These are phyloP conservation scores for Senecio squalidus DNA, from an alignment of 140 eudicot species.

Conservation along the genomic window DNA sequence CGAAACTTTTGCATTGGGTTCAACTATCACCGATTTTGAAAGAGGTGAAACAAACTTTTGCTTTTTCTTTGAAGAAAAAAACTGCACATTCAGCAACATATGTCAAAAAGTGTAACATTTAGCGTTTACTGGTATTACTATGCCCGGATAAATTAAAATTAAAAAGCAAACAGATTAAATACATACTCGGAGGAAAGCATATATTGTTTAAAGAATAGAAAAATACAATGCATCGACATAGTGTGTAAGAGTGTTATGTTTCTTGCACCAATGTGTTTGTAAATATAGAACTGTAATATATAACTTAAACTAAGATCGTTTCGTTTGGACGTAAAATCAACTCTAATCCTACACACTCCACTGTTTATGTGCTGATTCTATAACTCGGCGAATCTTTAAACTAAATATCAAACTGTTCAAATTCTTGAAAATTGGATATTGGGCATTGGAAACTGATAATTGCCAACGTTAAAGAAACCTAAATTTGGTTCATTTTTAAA, in stretches of 20 bases:
- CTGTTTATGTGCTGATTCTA: background rate
- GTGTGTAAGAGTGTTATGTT: background rate
- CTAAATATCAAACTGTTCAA: background rate
- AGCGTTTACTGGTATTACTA: no score
- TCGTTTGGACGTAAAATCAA: background rate
- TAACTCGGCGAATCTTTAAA: background rate
- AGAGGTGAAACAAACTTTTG: conserved; percentile 49
- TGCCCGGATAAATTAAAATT: background rate
- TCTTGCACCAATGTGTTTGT: background rate
- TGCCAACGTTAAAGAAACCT: no score
- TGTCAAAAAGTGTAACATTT: no score
- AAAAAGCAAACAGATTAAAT: background rate
- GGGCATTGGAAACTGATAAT: no score
- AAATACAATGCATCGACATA: background rate
- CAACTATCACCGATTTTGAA: conserved; percentile 40
- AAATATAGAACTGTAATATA: background rate
- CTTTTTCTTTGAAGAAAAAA: conserved; percentile 81
- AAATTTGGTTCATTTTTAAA: no score
- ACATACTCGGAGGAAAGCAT: background rate
- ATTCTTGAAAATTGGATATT: no score
- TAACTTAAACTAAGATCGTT: background rate
- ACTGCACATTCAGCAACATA: conserved; percentile 42
- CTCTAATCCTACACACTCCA: no score
- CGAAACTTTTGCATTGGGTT: conserved; percentile 40
- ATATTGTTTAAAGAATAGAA: background rate